Conservation (phyloP, 2,329 filamentous ascomycete species). For the Fusarium sp. region DNA sequence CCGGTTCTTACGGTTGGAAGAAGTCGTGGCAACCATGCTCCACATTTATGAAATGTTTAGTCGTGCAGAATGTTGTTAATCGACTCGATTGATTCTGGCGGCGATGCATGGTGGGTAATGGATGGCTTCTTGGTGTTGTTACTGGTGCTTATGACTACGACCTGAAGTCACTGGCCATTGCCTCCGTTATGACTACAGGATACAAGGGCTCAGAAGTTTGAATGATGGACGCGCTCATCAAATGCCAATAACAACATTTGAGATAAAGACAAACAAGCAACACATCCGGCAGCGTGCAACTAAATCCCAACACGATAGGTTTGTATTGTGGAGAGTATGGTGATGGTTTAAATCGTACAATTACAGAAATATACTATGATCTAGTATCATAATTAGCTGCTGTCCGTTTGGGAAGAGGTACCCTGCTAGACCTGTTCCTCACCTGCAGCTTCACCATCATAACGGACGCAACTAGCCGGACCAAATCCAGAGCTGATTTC, state of each 20-base stretch:
- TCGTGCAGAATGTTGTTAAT: not conserved
- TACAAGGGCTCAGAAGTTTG: not conserved
- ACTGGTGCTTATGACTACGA: not conserved
- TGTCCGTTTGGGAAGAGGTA: not conserved
- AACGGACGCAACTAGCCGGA: accelerated
- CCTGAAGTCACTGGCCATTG: not conserved
- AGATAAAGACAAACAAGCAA: not conserved
- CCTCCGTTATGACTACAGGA: not conserved
- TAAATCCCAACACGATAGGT: not conserved
- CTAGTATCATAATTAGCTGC: not conserved
- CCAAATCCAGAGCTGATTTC: accelerated
- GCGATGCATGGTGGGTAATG: too few relatives aligned
- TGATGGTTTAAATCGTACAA: not conserved
- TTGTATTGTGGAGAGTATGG: not conserved
- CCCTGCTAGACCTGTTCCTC: not conserved
- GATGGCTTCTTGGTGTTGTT: not conserved
- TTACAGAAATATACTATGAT: not conserved
- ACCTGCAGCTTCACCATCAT: not conserved
- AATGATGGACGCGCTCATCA: not conserved
- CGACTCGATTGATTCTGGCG: accelerated
- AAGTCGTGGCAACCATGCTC: too few relatives aligned
- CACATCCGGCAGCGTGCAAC: not conserved
- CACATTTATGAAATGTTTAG: not conserved
- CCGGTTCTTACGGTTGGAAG: not conserved
- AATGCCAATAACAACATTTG: not conserved